A percentile compares a stretch with the other conserved stretches of the same genome.
phyloP scores from a whole-genome alignment of 2,329 filamentous ascomycete species.

The Alternaria novae-zelandiae region DNA sequence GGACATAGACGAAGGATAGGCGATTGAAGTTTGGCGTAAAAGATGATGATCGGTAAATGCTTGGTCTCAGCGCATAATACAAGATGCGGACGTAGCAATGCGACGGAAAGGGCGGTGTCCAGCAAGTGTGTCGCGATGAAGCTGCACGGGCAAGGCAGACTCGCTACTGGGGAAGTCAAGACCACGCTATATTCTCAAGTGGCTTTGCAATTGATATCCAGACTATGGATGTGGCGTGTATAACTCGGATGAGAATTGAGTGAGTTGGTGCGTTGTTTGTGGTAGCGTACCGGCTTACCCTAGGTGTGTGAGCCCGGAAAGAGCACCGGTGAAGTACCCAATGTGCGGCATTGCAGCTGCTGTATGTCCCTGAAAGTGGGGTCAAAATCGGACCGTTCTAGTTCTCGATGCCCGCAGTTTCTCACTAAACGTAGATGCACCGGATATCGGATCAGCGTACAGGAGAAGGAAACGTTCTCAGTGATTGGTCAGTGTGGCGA shows the following conservation, averaged over 20 bases:
- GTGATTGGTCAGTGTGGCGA: constrained; percentile 6
- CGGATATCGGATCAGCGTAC: constrained; percentile 1
- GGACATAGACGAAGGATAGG: not conserved
- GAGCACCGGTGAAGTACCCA: not conserved
- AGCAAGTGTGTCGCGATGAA: not conserved
- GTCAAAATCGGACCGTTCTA: constrained; percentile 1
- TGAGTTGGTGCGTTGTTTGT: not conserved
- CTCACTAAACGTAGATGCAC: constrained; percentile 5
- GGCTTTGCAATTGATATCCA: not conserved
- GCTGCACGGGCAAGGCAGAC: not conserved
- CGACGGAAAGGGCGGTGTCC: constrained; percentile 1
- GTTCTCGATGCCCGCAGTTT: not conserved
- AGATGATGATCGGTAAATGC: not conserved
- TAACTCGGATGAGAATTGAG: not conserved
- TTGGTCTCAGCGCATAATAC: not conserved
- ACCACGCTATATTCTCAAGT: not conserved
- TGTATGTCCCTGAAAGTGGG: not conserved
- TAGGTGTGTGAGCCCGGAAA: not conserved
- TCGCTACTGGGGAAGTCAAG: constrained; percentile 1
- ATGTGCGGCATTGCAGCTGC: constrained; percentile 3
- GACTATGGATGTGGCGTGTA: not conserved
- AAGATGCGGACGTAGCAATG: not conserved
- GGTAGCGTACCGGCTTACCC: not conserved
- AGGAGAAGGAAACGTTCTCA: not conserved
- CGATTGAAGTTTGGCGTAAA: not conserved